Evolutionary conservation across 2,329 filamentous ascomycete genomes (phyloP), one percentile per base, ranked within the genome.

Genomic region (Trichoderma hamatum): DNA sequence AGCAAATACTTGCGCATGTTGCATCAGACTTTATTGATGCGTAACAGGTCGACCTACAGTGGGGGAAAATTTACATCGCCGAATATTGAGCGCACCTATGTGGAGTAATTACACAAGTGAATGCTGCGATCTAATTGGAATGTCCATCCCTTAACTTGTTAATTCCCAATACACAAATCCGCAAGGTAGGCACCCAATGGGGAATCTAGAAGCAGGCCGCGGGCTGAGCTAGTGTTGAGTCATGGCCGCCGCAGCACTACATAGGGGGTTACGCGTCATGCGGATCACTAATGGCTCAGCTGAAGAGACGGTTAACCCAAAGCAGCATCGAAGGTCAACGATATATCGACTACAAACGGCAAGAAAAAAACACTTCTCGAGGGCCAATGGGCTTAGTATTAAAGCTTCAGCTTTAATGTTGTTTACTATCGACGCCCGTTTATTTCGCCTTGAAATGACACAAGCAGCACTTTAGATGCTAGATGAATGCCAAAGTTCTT

Each of bases 391-490:
- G 2, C n/a, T 43, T n/a, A 2, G 6, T 43, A 10, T n/a, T n/a
- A n/a, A 16, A 9, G 7, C 4, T n/a, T 10, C 16, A n/a, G 3
- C 1, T 7, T 3, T 3, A n/a, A n/a, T 10, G 2, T n/a, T 43
- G 16, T n/a, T n/a, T 43, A 9, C 2, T 43, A 10, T 10, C 7
- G 3, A 9, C 7, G 16, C 16, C 19, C 19, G 10, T n/a, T 39
- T 9, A 43, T 43, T 43, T 10, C 2, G 39, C 6, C 19, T n/a
- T 7, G 0, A n/a, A 9, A n/a, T 43, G n/a, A 1, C 16, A 6
- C 7, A 43, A 43, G 19, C 19, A n/a, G 13, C 19, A 43, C n/a
- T n/a, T n/a, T n/a, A n/a, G n/a, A n/a, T n/a, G n/a, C n/a, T n/a
- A n/a, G n/a, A n/a, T n/a, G n/a, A n/a, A n/a, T n/a, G n/a, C n/a